Conservation (phyloP, 306 rosid species). For the Cicer arietinum region DNA sequence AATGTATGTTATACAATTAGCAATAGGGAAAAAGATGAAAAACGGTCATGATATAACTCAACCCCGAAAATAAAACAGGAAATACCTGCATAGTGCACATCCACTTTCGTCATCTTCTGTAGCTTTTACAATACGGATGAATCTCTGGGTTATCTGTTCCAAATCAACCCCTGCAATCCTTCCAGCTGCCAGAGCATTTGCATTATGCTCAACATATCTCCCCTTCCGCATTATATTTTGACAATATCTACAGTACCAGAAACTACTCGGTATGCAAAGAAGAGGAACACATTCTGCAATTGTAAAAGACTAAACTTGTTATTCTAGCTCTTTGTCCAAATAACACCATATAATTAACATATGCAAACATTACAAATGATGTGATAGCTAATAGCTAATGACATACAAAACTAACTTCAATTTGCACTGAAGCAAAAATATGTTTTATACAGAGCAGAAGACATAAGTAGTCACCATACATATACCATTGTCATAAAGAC, state of each 20-base stretch:
- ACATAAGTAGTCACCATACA: no score
- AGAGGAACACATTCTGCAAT: slow-evolving; percentile 74
- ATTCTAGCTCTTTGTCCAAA: not conserved
- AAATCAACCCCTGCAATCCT: slow-evolving; percentile 72
- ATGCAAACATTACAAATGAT: not conserved
- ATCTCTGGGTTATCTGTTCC: slow-evolving; percentile 67
- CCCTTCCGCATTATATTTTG: slow-evolving; percentile 53
- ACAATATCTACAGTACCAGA: slow-evolving; percentile 82
- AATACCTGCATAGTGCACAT: slow-evolving; percentile 79
- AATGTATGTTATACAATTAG: not conserved
- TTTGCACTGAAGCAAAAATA: not conserved
- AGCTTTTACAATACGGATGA: slow-evolving; percentile 69
- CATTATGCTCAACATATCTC: slow-evolving; percentile 60
- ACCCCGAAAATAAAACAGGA: not conserved
- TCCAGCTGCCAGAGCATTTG: slow-evolving; percentile 75
- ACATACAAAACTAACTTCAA: not conserved
- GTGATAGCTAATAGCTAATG: not conserved
- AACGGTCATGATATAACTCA: not conserved
- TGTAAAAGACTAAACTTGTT: not conserved
- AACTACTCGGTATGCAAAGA: slow-evolving; percentile 53
- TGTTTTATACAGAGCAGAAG: no score
- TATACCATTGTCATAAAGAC: not conserved
- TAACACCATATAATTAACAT: not conserved
- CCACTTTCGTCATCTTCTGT: slow-evolving; percentile 66
- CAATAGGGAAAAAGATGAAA: not conserved